Base-by-base conservation (phyloP, 257 asterid species). In the Gardenia jasminoides region DNA sequence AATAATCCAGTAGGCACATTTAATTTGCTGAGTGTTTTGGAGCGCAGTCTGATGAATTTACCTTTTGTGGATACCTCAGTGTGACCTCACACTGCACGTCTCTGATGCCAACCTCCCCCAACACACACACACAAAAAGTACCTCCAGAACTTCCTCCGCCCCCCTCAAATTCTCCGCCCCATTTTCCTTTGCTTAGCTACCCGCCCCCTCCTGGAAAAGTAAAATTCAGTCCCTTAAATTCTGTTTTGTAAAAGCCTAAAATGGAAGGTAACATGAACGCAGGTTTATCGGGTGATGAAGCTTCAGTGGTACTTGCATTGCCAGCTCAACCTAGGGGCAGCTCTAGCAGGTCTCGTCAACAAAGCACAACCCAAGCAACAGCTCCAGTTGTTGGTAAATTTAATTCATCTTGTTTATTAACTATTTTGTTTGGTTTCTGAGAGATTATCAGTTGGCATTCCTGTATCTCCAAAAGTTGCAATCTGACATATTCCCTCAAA, bases 351-450 rank as follows among this genome's bases (percentile, higher is more conserved):
- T 62, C 67, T 62, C 67, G 39, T 26, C 67, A 26, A 28, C 67
- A n/a, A 62, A 62, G 36, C 28, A n/a, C 28, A 62, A 62, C 36
- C 16, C 67, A 28, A 62, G 16, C 9, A n/a, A 62, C 36, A 11
- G 39, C 67, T 62, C 67, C 68, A 26, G 68, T 64, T 64, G 68
- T 28, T 64, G 68, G 68, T 64, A 64, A 64, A 2, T 64, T 64
- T 10, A 24, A 26, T 26, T 64, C 3, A 28, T 64, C 20, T 64
- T 64, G 68, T 28, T 26, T 64, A 64, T 28, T 26, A 36, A 64
- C 6, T 4, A n/a, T 28, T 64, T 26, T 36, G 28, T 64, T 10
- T 64, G 19, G 1, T 64, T 58, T 20, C 7, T 58, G 10, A 10
- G 11, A 22, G 22, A 58, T 28, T 64, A 64, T 64, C 5, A 26